A percentile compares a stretch with the other conserved stretches of the same genome.
Evolutionary conservation across 2,329 filamentous ascomycete species (phyloP).

Genomic region (Leptographium radiaticola): DNA sequence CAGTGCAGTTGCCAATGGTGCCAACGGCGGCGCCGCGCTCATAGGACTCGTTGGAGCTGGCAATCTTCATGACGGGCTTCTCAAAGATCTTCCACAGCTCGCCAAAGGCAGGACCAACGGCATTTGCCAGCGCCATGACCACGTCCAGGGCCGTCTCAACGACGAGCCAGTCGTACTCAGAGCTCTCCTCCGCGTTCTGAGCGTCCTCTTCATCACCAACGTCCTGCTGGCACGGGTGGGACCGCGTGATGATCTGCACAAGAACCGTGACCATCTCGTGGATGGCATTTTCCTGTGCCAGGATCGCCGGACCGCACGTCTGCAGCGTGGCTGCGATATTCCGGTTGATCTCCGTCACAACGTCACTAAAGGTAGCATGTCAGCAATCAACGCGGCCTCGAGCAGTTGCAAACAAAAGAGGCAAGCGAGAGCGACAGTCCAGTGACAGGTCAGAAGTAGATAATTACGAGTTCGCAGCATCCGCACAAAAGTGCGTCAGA

Average conservation of each 20-base stretch:
- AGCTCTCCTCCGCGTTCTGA: slow-evolving; percentile 59
- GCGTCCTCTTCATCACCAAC: slow-evolving; percentile 71
- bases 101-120: slow-evolving; percentile 66
- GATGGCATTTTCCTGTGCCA: slow-evolving; percentile 59
- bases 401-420: too few relatives aligned
- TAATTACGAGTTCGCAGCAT: slow-evolving; percentile 75
- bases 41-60: slow-evolving; percentile 70
- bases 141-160: slow-evolving; percentile 92
- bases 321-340: slow-evolving; percentile 85
- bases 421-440: too few relatives aligned
- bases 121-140: slow-evolving; percentile 68
- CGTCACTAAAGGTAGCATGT: slow-evolving; percentile 42
- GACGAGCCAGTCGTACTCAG: slow-evolving; percentile 95
- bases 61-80: slow-evolving; percentile 79
- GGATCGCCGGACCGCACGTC: slow-evolving; percentile 74
- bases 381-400: neutral
- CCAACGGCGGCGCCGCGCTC: slow-evolving; percentile 87
- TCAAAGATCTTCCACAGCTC: slow-evolving; percentile 95
- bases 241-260: slow-evolving; percentile 69
- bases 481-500: slow-evolving; percentile 72
- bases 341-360: slow-evolving; percentile 90
- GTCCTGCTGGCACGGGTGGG: slow-evolving; percentile 87
- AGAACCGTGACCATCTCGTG: slow-evolving; percentile 66
- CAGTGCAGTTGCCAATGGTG: slow-evolving; percentile 80
- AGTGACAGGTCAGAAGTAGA: slow-evolving; percentile 28